These are phyloP conservation scores for Solanum hybrid DNA, from an alignment of 305 asterid genomes.

Conservation along the genomic window DNA sequence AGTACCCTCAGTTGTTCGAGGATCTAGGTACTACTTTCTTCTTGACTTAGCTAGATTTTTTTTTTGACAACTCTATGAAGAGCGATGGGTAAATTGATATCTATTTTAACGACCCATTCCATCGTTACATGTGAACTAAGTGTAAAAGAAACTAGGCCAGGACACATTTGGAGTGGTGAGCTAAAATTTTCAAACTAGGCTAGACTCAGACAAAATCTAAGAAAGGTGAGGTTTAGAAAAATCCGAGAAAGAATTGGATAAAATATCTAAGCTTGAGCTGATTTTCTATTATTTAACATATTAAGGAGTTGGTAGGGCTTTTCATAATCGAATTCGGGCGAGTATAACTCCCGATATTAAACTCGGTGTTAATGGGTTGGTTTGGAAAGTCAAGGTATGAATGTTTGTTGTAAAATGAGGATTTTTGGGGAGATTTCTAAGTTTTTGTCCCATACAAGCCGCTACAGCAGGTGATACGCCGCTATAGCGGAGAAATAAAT, in stretches of 20 bases:
- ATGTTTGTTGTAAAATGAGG: background rate
- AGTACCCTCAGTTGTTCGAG: background rate
- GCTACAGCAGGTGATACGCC: background rate
- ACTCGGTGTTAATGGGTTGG: background rate
- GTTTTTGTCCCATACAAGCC: background rate
- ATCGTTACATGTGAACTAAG: background rate
- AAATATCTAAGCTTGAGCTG: background rate
- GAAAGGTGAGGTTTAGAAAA: background rate
- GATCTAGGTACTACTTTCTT: background rate
- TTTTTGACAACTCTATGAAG: background rate
- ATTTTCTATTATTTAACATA: background rate
- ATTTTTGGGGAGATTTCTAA: background rate
- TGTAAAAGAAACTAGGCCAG: background rate
- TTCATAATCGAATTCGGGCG: background rate
- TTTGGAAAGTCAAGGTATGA: background rate
- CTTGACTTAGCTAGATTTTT: background rate
- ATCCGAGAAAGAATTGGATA: background rate
- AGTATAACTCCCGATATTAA: background rate
- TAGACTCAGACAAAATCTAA: background rate
- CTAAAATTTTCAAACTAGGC: background rate
- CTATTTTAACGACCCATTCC: background rate
- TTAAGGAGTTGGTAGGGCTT: background rate
- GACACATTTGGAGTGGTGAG: background rate
- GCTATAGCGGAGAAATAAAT: background rate
- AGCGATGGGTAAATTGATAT: background rate